These are phyloP conservation scores for Alternaria sp. DNA, from an alignment of 2,329 filamentous ascomycete genomes.

Conservation along the genomic window DNA sequence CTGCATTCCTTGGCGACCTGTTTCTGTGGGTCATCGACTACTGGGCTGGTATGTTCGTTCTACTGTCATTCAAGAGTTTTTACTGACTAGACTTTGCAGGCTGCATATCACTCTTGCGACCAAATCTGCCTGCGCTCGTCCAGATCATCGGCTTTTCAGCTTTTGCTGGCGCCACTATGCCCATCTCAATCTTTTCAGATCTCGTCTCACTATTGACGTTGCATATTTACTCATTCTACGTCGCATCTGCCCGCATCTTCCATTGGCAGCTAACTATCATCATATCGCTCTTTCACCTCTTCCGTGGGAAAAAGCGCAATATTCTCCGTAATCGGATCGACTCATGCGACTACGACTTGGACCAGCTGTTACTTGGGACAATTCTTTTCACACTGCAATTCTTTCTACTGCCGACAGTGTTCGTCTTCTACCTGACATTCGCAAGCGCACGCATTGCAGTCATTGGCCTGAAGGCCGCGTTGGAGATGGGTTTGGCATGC, in stretches of 20 bases:
- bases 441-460: constrained; percentile 93
- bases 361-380: constrained; percentile 93
- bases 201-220: constrained; percentile 89
- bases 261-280: constrained; percentile 99
- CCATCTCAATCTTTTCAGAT: constrained; percentile 94
- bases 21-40: constrained; percentile 99
- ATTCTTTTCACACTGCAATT: constrained; percentile 96
- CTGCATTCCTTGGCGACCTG: constrained; percentile 90
- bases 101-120: constrained; percentile 79
- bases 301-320: constrained; percentile 97
- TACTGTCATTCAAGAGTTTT: no score
- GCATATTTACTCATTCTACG: constrained; percentile 98
- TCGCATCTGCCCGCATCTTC: constrained; percentile 94
- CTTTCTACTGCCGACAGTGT: constrained; percentile 91
- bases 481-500: constrained; percentile 92
- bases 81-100: constrained; percentile 54
- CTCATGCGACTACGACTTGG: constrained; percentile 97
- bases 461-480: constrained; percentile 86
- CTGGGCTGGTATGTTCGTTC: constrained; percentile 75
- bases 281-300: constrained; percentile 96
- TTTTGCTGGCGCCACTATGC: constrained; percentile 96
- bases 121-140: constrained; percentile 83
- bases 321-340: constrained; percentile 97
- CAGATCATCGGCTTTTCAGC: constrained; percentile 94
- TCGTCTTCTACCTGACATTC: constrained; percentile 97